phyloP scores from a whole-genome alignment of 768 basidiomycete species.

The Naematelia aurantialba region DNA sequence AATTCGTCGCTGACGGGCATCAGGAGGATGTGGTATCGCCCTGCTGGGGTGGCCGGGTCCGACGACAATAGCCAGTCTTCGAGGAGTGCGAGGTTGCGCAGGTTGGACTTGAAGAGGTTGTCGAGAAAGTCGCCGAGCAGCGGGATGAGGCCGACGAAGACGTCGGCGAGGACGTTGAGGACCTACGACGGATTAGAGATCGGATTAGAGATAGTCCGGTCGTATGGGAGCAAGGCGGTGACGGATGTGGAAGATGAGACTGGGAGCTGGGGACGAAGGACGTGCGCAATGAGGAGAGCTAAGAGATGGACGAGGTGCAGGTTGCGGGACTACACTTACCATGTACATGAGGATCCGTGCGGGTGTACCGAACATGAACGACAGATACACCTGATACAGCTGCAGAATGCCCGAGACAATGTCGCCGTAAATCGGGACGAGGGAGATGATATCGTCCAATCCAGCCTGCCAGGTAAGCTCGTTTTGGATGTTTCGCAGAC shows the following conservation, averaged over 20 bases:
- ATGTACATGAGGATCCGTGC: slow-evolving; percentile 35
- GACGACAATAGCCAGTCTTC: slow-evolving; percentile 41
- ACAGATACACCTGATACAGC: slow-evolving; percentile 48
- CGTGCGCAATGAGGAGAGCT: neutral
- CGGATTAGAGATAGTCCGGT: too few relatives aligned
- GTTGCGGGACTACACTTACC: slow-evolving; percentile 23
- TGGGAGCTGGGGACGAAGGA: neutral
- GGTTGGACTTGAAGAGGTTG: slow-evolving; percentile 50
- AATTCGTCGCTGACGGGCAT: slow-evolving; percentile 47
- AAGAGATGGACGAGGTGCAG: neutral
- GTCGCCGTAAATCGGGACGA: slow-evolving; percentile 49
- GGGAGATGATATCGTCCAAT: slow-evolving; percentile 47
- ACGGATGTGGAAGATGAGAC: neutral
- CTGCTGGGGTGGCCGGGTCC: slow-evolving; percentile 6
- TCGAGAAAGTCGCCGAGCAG: slow-evolving; percentile 49
- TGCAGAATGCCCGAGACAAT: slow-evolving; percentile 44
- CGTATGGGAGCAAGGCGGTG: neutral
- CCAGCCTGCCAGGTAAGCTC: slow-evolving; percentile 34
- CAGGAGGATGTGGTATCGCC: slow-evolving; percentile 44
- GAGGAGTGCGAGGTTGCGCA: slow-evolving; percentile 40
- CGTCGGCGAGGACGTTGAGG: slow-evolving; percentile 43
- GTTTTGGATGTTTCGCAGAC: neutral
- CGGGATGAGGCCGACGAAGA: slow-evolving; percentile 46
- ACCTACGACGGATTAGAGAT: too few relatives aligned
- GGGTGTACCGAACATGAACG: slow-evolving; percentile 45